Base-by-base conservation (phyloP, 1,284 basidiomycete genomes). In the Tylopilus orsonianus region DNA sequence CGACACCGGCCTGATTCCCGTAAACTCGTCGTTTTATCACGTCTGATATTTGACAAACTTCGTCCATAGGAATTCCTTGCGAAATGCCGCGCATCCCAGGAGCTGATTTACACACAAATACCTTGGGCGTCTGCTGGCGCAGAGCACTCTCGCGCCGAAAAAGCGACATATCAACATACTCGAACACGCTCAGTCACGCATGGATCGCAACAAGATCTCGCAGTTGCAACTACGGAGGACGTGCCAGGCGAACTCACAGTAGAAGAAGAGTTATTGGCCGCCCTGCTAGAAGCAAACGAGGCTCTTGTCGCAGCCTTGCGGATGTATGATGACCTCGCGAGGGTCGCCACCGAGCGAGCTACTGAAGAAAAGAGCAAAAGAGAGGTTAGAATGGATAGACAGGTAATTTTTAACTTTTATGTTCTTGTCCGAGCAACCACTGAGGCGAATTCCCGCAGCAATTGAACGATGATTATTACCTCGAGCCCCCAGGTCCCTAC, bases 61-160 rank as follows among this genome's bases (percentile, higher is more conserved):
- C 26, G 32, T 19, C 41, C 10, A 39, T 54, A 90, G 87, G 88
- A 90, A 67, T 90, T 90, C 60, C 78, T 84, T 52, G 57, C 67
- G 12, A 87, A 89, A 60, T 90, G 86, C 61, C 73, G 77, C 18
- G 74, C 77, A 5, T 88, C 85, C 2, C 85, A 87, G 62, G 87
- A 88, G 48, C 72, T 90, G 16, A 81, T 90, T 26, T 81, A 73
- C 54, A 79, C 83, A 8, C 85, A 89, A 64, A 87, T 90, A 46
- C 78, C 83, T 9, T 91, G 89, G 89, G 90, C 90, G 5, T 78
- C 80, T 16, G 81, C 87, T 4, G 76, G 79, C 18, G 87, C 89
- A 2, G 87, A 87, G 58, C 78, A 77, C 30, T 85, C 80, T 5
- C 69, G 81, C 24, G 55, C 44, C 14, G 66, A 64, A 8, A 72